Evolutionary conservation across 768 basidiomycete species (phyloP).

Genomic region (Grammothele lineata): DNA sequence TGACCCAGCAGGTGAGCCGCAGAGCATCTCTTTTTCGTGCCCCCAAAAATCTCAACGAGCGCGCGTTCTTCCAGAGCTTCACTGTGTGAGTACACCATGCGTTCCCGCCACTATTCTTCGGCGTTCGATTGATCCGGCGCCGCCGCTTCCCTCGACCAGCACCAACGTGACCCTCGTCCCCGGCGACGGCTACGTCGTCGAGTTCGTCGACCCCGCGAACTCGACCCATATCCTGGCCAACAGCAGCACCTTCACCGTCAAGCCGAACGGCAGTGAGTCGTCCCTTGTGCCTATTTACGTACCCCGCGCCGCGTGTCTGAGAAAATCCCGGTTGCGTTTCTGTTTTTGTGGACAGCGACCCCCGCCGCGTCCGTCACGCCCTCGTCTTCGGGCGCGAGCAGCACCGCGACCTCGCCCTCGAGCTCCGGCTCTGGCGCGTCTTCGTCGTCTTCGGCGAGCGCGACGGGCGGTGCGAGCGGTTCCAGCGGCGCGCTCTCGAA

Average conservation of each 20-base stretch:
- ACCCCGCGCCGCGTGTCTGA: not conserved
- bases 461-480: conserved; percentile 5
- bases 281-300: not conserved
- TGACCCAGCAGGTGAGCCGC: conserved; percentile 24
- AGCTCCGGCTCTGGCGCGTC: conserved; percentile 4
- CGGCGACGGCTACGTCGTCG: conserved; percentile 29
- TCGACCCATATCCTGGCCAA: conserved; percentile 28
- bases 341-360: conserved; percentile 14
- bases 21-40: not conserved
- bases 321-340: no score
- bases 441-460: not conserved
- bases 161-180: conserved; percentile 33
- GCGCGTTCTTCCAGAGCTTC: conserved; percentile 12
- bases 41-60: no score
- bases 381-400: conserved; percentile 12
- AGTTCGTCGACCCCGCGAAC: conserved; percentile 33
- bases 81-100: conserved; percentile 6
- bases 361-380: conserved; percentile 12
- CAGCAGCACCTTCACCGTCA: conserved; percentile 31
- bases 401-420: conserved; percentile 13
- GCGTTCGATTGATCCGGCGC: not conserved
- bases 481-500: conserved; percentile 3
- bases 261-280: conserved; percentile 33
- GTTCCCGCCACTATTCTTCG: conserved; percentile 4
- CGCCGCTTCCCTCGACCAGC: no score